Conservation (phyloP, 805 yeast species). For the Hanseniaspora osmophila region DNA sequence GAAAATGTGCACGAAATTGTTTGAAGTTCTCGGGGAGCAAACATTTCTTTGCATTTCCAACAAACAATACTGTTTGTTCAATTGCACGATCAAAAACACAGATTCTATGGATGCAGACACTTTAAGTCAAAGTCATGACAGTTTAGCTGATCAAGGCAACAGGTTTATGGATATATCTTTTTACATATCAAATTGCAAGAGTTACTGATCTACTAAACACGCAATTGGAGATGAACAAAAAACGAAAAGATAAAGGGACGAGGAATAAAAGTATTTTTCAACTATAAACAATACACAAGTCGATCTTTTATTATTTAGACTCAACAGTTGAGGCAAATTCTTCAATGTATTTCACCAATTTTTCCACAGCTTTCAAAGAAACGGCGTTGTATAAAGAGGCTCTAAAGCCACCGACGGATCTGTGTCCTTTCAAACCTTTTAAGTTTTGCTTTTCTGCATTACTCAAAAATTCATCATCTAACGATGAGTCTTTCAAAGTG, state of each 20-base stretch:
- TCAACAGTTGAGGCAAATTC: slow-evolving; percentile 39
- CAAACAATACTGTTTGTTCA: slow-evolving; percentile 46
- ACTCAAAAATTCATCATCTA: slow-evolving; percentile 56
- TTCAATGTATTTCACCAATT: slow-evolving; percentile 41
- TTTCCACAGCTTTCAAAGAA: slow-evolving; percentile 40
- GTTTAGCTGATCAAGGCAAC: not conserved
- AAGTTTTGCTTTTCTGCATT: slow-evolving; percentile 48
- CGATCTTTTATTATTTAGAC: not conserved
- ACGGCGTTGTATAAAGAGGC: slow-evolving; percentile 89
- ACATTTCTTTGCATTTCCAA: slow-evolving; percentile 46
- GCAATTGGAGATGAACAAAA: too few species aligned
- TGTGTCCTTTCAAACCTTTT: slow-evolving; percentile 83
- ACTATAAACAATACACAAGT: too few species aligned
- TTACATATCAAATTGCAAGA: not conserved
- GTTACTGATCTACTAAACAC: too few species aligned
- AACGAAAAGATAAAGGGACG: too few species aligned
- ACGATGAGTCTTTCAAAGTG: slow-evolving; percentile 48
- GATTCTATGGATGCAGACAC: not conserved
- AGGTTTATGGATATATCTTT: not conserved
- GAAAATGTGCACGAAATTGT: slow-evolving; percentile 49
- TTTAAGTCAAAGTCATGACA: not conserved
- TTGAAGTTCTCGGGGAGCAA: slow-evolving; percentile 41
- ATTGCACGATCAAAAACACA: slow-evolving; percentile 46
- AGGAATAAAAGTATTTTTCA: too few species aligned
- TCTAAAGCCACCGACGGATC: slow-evolving; percentile 95